Percentiles rank a stretch among this genome's conserved stretches.
Evolutionary conservation across 2,329 filamentous ascomycete genomes (phyloP).

Genomic region (Sporothrix euskadiensis): DNA sequence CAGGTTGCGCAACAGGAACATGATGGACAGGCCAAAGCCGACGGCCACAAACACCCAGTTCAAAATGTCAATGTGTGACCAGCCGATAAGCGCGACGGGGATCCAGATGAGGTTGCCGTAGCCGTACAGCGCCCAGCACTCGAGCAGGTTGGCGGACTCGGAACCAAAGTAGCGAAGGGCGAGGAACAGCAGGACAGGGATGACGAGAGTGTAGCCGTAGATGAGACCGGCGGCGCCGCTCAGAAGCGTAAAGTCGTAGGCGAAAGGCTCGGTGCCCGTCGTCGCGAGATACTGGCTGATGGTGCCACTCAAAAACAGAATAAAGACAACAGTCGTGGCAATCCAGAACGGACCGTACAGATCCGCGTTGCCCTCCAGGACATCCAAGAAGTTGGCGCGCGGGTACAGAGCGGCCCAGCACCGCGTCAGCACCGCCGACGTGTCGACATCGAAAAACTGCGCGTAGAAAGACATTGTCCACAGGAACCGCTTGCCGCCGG

Average conservation of each 20-base stretch:
- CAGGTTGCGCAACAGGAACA: slow-evolving; percentile 81
- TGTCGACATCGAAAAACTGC: slow-evolving; percentile 99
- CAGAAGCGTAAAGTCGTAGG: slow-evolving; percentile 86
- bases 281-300: slow-evolving; percentile 85
- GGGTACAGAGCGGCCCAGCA: slow-evolving; percentile 90
- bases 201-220: slow-evolving; percentile 89
- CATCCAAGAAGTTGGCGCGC: slow-evolving; percentile 91
- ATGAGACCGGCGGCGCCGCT: slow-evolving; percentile 89
- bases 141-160: slow-evolving; percentile 87
- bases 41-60: slow-evolving; percentile 94
- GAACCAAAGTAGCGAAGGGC: slow-evolving; percentile 94
- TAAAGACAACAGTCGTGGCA: slow-evolving; percentile 93
- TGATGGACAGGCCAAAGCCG: slow-evolving; percentile 78
- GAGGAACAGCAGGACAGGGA: slow-evolving; percentile 83
- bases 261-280: slow-evolving; percentile 70
- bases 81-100: slow-evolving; percentile 85
- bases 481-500: slow-evolving; percentile 75
- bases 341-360: slow-evolving; percentile 99
- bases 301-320: slow-evolving; percentile 91
- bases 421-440: slow-evolving; percentile 79
- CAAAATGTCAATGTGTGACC: slow-evolving; percentile 79
- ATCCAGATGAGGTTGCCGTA: slow-evolving; percentile 98
- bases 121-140: slow-evolving; percentile 94
- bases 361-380: slow-evolving; percentile 94
- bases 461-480: slow-evolving; percentile 94